phyloP scores from a whole-genome alignment of 202 grass and related monocot species.

The Dendrocalamus latiflorus region DNA sequence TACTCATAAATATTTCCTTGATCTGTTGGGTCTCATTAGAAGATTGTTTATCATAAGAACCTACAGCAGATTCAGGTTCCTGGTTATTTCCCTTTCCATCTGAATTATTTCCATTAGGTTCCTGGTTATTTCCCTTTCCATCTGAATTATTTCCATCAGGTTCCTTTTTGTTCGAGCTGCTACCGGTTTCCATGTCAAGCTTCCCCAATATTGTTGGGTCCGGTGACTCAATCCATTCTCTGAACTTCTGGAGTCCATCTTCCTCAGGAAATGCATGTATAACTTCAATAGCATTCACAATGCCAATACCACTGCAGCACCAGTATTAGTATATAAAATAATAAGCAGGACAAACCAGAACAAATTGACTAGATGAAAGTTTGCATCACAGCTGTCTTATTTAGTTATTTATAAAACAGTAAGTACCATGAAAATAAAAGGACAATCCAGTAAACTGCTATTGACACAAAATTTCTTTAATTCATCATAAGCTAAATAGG shows the following conservation, averaged over 20 bases:
- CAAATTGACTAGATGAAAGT: neutral
- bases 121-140: conserved; percentile 31
- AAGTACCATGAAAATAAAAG: neutral
- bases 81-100: conserved; percentile 33
- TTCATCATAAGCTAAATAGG: neutral
- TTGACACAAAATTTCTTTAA: neutral
- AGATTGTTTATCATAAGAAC: conserved; percentile 45
- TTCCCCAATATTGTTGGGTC: conserved; percentile 81
- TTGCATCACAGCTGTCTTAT: neutral
- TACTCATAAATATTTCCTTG: conserved; percentile 81
- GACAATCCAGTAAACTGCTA: neutral
- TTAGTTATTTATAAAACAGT: neutral
- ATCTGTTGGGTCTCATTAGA: conserved; percentile 36
- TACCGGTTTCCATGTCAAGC: conserved; percentile 43
- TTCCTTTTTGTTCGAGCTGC: conserved; percentile 57
- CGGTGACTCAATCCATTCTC: conserved; percentile 96
- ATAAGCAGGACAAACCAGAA: conserved; percentile 18
- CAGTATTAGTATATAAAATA: conserved; percentile 23
- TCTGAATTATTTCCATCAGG: conserved; percentile 30
- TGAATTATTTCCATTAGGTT: conserved; percentile 33
- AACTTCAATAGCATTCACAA: conserved; percentile 99
- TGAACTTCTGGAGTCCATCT: conserved; percentile 85
- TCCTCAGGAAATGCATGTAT: conserved; percentile 92
- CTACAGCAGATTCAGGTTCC: conserved; percentile 33
- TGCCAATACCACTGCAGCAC: conserved; percentile 83